Evolutionary conservation across 2,329 filamentous ascomycete species (phyloP).

Genomic region (Colletotrichum phormii): DNA sequence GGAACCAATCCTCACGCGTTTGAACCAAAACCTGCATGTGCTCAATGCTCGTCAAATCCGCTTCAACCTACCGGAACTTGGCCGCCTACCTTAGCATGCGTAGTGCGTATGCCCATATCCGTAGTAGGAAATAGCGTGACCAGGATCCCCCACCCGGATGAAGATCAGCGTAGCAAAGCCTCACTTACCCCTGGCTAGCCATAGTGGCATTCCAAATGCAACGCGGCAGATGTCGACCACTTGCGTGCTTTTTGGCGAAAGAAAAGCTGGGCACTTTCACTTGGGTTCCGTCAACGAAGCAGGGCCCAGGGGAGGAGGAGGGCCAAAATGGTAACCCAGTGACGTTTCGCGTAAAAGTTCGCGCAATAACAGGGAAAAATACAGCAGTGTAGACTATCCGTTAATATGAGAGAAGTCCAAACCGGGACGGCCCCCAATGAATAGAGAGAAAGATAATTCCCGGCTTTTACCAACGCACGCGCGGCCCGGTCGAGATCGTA

Average conservation of each 20-base stretch:
- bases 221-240: neutral
- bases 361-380: neutral
- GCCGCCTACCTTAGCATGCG: neutral
- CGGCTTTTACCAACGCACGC: neutral
- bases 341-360: neutral
- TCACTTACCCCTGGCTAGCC: neutral
- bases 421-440: neutral
- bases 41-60: neutral
- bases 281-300: too few species aligned
- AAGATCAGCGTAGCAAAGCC: neutral
- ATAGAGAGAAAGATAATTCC: neutral
- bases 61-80: constrained; percentile 8
- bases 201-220: neutral
- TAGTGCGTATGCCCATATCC: neutral
- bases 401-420: neutral
- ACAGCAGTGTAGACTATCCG: neutral
- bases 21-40: neutral
- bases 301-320: neutral
- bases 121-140: neutral
- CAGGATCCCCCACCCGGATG: neutral
- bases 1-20: neutral
- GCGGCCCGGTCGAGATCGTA: neutral
- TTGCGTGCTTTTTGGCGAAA: neutral
- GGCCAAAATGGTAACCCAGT: neutral
- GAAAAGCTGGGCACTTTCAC: neutral